phyloP scores from a whole-genome alignment of 2,329 filamentous ascomycete species.

The Basipetospora chlamydospora region DNA sequence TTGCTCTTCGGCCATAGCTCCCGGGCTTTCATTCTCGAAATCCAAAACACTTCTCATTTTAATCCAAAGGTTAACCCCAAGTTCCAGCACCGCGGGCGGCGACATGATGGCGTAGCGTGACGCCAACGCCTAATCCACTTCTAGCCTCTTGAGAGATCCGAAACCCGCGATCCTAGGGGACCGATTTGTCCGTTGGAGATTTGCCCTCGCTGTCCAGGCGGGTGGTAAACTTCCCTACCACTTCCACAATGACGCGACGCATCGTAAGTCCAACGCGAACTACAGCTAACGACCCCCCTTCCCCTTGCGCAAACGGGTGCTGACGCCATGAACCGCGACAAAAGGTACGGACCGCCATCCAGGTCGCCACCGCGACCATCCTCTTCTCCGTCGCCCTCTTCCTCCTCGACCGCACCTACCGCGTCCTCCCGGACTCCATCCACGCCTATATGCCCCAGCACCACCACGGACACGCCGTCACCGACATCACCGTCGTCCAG shows the following conservation, averaged over 20 bases:
- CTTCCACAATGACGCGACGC: constrained; percentile 2
- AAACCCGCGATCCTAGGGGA: too few relatives aligned
- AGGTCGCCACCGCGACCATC: constrained; percentile 53
- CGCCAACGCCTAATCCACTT: too few relatives aligned
- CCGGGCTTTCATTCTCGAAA: too few relatives aligned
- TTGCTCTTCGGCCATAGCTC: too few relatives aligned
- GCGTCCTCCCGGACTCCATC: constrained; percentile 70
- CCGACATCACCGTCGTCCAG: constrained; percentile 64
- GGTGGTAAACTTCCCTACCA: not conserved
- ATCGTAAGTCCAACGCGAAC: constrained; percentile 11
- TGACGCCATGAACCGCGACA: too few relatives aligned
- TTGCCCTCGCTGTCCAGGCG: too few relatives aligned
- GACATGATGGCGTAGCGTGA: not conserved
- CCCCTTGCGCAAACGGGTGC: not conserved
- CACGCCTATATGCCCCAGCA: constrained; percentile 80
- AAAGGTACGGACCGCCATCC: constrained; percentile 54
- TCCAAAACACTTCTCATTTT: too few relatives aligned
- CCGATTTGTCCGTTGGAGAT: too few relatives aligned
- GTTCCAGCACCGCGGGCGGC: not conserved
- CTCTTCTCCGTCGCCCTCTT: constrained; percentile 59
- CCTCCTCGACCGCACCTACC: constrained; percentile 77
- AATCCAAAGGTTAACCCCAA: too few relatives aligned
- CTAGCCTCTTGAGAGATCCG: too few relatives aligned
- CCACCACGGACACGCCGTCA: constrained; percentile 71
- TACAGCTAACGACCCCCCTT: not conserved